These are phyloP conservation scores for Umbelopsis ramanniana DNA, from an alignment of 192 early-diverging fungal genomes.

Conservation along the genomic window DNA sequence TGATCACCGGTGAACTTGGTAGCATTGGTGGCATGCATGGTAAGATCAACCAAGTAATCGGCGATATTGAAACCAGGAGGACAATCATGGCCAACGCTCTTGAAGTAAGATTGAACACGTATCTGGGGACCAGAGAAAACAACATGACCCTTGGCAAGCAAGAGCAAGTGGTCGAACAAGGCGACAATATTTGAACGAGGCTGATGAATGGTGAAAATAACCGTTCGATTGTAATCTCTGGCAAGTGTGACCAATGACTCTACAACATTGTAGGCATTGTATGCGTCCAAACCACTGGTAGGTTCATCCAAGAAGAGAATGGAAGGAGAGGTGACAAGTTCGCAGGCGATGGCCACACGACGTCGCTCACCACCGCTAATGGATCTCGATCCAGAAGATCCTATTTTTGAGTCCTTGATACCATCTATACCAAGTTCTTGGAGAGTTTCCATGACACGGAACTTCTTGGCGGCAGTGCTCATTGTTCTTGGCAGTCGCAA, in stretches of 20 bases:
- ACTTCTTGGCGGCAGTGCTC: slow-evolving; percentile 69
- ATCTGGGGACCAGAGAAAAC: slow-evolving; percentile 82
- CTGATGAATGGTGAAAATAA: slow-evolving; percentile 95
- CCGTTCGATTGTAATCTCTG: slow-evolving; percentile 73
- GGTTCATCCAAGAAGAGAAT: slow-evolving; percentile 91
- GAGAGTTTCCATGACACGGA: slow-evolving; percentile 80
- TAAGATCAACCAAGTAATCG: slow-evolving; percentile 79
- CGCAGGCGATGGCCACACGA: slow-evolving; percentile 92
- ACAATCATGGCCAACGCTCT: slow-evolving; percentile 76
- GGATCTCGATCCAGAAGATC: slow-evolving; percentile 71
- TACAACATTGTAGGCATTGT: slow-evolving; percentile 95
- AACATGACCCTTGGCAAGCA: slow-evolving; percentile 80
- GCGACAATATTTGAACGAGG: slow-evolving; percentile 91
- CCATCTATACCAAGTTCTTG: slow-evolving; percentile 82
- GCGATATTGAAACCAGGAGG: slow-evolving; percentile 92
- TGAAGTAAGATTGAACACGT: slow-evolving; percentile 71
- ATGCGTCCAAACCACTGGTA: slow-evolving; percentile 85
- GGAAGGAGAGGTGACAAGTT: slow-evolving; percentile 89
- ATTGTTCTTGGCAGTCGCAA: slow-evolving; percentile 78
- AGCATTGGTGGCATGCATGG: slow-evolving; percentile 54
- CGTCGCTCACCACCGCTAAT: slow-evolving; percentile 94
- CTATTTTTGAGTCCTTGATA: slow-evolving; percentile 83
- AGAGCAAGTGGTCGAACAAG: slow-evolving; percentile 87
- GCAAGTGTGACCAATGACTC: slow-evolving; percentile 85
- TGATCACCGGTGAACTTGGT: neutral